These are phyloP conservation scores for Kwoniella sp. DNA, from an alignment of 768 basidiomycete species.

Conservation along the genomic window DNA sequence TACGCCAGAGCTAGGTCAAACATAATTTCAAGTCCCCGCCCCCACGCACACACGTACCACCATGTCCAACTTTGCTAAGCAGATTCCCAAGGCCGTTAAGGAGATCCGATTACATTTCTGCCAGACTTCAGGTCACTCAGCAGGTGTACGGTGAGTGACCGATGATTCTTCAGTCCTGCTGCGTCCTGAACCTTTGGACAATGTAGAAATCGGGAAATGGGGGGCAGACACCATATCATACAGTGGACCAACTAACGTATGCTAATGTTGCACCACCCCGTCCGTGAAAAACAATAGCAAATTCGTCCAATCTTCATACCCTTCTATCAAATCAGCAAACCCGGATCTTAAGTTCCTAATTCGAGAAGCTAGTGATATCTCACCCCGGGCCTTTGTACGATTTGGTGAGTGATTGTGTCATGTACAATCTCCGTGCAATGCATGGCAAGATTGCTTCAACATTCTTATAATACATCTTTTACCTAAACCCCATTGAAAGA, in stretches of 20 bases:
- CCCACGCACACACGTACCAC: not conserved
- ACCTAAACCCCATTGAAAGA: too few species aligned
- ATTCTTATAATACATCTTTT: too few species aligned
- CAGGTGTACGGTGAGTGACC: slow-evolving; percentile 52
- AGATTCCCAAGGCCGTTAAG: slow-evolving; percentile 53
- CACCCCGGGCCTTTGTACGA: slow-evolving; percentile 52
- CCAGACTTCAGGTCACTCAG: slow-evolving; percentile 46
- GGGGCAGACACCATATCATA: too few species aligned
- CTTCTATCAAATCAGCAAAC: slow-evolving; percentile 52
- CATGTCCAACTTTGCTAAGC: slow-evolving; percentile 53
- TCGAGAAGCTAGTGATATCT: slow-evolving; percentile 53
- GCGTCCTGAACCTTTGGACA: too few species aligned
- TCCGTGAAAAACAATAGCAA: slow-evolving; percentile 39
- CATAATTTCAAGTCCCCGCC: too few species aligned
- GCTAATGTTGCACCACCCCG: not conserved
- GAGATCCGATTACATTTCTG: slow-evolving; percentile 56
- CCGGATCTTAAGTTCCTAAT: slow-evolving; percentile 56
- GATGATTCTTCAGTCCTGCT: too few species aligned
- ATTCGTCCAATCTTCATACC: slow-evolving; percentile 53
- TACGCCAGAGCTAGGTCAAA: too few species aligned
- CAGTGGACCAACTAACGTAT: not conserved
- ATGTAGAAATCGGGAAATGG: too few species aligned
- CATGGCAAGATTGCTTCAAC: too few species aligned
- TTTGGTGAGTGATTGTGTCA: slow-evolving; percentile 46
- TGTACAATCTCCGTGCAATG: not conserved